Base-by-base conservation (phyloP, 495 filamentous ascomycete species). In the Emericellopsis terricola region DNA sequence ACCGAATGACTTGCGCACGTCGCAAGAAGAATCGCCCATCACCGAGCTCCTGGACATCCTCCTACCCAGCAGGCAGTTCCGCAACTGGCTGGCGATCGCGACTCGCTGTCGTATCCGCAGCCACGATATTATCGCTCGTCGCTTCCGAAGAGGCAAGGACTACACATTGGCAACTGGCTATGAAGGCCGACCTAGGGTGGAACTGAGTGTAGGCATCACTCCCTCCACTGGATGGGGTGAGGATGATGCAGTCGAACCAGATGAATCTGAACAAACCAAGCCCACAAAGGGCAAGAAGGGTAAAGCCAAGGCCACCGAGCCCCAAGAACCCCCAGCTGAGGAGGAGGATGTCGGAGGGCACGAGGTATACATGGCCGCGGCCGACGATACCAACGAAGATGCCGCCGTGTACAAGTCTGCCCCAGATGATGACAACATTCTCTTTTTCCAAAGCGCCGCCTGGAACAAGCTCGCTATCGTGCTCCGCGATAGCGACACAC, bases 381-480 rank as follows among this genome's bases (percentile, higher is more conserved):
- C 89, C 40, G 81, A 89, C 26, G 75, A 78, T 27, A 64, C 71
- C 18, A 60, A 75, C 35, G 74, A 69, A 14, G 81, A 86, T 46
- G 82, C 85, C 2, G 89, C 89, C 4, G 68, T 94, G 33, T 97
- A 97, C 59, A 74, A 76, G 47, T 67, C 74, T 8, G 52, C 62
- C 29, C 72, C 72, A n/a, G 84, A 87, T 27, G 87, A 94, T 36
- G 86, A 92, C 46, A 83, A 81, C 15, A 79, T 94, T 36, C 65
- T 96, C 9, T 92, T 96, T 60, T 81, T 74, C 49, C 82, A 80
- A 51, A 76, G 81, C 1, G 79, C 85, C 0, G 62, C 73, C 8
- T 97, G 87, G 86, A 94, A 94, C 53, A 76, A 73, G 28, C 64
- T 96, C 52, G 78, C 71, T 43, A 68, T 99, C 29, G 91, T 96